Percentiles rank a stretch among this genome's conserved stretches.
Conservation (phyloP, 768 basidiomycete genomes). For the Podaxis mareebaensis region DNA sequence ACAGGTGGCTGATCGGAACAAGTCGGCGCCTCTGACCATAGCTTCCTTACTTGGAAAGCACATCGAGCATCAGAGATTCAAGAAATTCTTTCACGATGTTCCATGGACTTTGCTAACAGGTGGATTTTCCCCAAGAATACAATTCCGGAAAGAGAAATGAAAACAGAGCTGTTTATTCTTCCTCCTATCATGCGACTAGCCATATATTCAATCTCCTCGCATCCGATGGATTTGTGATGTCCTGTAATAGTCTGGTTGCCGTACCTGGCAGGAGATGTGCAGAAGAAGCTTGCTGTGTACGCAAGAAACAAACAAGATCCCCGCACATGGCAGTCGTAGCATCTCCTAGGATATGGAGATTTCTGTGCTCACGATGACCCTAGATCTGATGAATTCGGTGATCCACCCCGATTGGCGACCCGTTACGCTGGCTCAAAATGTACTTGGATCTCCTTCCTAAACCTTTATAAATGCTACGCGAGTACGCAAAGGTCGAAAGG, state of each 20-base stretch:
- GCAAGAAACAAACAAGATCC: constrained; percentile 42
- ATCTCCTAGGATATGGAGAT: constrained; percentile 46
- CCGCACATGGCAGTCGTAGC: constrained; percentile 35
- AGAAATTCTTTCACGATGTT: constrained; percentile 4
- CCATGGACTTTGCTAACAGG: constrained; percentile 13
- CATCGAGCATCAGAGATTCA: constrained; percentile 17
- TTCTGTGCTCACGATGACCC: constrained; percentile 58
- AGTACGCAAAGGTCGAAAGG: constrained; percentile 36
- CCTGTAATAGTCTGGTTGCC: constrained; percentile 28
- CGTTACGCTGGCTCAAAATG: constrained; percentile 41
- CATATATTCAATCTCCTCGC: constrained; percentile 15
- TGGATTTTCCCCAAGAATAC: constrained; percentile 10
- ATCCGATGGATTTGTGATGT: constrained; percentile 17
- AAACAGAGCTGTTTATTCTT: constrained; percentile 3
- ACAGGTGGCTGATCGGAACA: constrained; percentile 36
- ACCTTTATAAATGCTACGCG: constrained; percentile 57
- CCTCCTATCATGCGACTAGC: constrained; percentile 4
- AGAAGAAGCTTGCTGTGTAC: constrained; percentile 24
- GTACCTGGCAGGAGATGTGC: constrained; percentile 41
- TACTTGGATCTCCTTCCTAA: constrained; percentile 38
- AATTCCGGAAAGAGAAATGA: constrained; percentile 10
- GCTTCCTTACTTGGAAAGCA: constrained; percentile 18
- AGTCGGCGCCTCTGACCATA: constrained; percentile 28
- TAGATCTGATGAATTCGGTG: constrained; percentile 69
- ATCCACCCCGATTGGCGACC: constrained; percentile 51